Evolutionary conservation across 345 rosid species (phyloP).

Genomic region (Eucalyptus regnans): DNA sequence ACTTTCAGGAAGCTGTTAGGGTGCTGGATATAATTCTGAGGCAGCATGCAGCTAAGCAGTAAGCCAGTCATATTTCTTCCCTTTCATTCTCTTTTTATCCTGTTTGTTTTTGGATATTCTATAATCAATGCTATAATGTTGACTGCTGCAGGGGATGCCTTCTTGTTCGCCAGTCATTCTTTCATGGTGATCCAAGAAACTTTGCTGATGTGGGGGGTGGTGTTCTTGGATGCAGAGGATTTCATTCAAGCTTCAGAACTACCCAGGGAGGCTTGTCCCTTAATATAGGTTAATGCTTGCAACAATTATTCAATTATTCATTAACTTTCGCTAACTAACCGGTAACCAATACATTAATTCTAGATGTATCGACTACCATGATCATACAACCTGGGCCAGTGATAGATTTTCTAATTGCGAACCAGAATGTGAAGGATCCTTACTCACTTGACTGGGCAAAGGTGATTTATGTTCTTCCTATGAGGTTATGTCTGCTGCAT

Average conservation of each 20-base stretch:
- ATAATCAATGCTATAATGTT: not conserved
- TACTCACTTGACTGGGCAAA: constrained; percentile 60
- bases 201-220: constrained; percentile 74
- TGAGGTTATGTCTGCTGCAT: not conserved
- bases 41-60: constrained; percentile 93
- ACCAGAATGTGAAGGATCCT: constrained; percentile 66
- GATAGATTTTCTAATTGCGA: constrained; percentile 57
- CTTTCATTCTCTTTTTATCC: not conserved
- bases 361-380: constrained; percentile 93
- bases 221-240: constrained; percentile 74
- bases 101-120: not conserved
- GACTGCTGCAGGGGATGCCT: constrained; percentile 73
- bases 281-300: constrained; percentile 44
- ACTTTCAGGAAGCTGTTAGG: constrained; percentile 66
- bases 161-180: constrained; percentile 81
- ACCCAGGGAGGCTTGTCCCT: constrained; percentile 85
- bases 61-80: not conserved
- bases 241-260: constrained; percentile 80
- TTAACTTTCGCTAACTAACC: not conserved
- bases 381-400: constrained; percentile 77
- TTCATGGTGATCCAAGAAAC: constrained; percentile 60
- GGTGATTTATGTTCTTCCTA: constrained; percentile 18
- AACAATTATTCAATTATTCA: not conserved
- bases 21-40: constrained; percentile 76
- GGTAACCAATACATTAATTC: not conserved